Evolutionary conservation across 768 basidiomycete species (phyloP), one percentile per base, ranked within the genome.

Genomic region (Lanmaoa pseudosensibilis): DNA sequence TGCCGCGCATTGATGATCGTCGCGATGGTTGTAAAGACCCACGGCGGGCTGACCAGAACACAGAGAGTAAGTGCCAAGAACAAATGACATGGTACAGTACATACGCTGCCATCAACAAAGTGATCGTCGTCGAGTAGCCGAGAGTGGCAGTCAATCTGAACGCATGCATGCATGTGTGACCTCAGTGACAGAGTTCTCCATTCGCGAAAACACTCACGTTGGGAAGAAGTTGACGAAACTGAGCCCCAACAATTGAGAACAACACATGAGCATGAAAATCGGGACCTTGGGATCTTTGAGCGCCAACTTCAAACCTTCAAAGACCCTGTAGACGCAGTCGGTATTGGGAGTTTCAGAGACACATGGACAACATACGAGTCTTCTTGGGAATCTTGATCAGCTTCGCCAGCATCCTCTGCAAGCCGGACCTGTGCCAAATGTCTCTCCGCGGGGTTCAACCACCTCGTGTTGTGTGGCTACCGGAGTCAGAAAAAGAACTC

Each of bases 351-450:
- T 15, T 21, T 6, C 30, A n/a, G 19, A 33, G 11, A 21, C 15
- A 34, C 13, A 37, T 32, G 41, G 40, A 40, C 15, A 15, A 73
- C 83, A 38, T 64, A 86, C 86, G 85, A 82, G 52, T 83, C 84
- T 32, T 77, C 70, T 0, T 66, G 65, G n/a, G 78, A 79, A 59
- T 88, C 86, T 61, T 78, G 70, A 60, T 87, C 86, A 0, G 85
- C 85, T 71, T 86, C 85, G 2, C 85, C 84, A 10, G 81, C 83
- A 63, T 87, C 85, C 62, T 87, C 86, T 0, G 85, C 82, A 16
- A 87, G 79, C 15, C 86, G 82, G 16, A 79, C 80, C 67, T 85
- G 85, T 4, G 86, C 86, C n/a, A 88, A 74, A 30, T 77, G 78
- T 19, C 77, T 75, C 55, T 87, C 80, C 10, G 73, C 69, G 0